phyloP scores from a whole-genome alignment of 2,329 filamentous ascomycete genomes.

The Leptographium flavum region DNA sequence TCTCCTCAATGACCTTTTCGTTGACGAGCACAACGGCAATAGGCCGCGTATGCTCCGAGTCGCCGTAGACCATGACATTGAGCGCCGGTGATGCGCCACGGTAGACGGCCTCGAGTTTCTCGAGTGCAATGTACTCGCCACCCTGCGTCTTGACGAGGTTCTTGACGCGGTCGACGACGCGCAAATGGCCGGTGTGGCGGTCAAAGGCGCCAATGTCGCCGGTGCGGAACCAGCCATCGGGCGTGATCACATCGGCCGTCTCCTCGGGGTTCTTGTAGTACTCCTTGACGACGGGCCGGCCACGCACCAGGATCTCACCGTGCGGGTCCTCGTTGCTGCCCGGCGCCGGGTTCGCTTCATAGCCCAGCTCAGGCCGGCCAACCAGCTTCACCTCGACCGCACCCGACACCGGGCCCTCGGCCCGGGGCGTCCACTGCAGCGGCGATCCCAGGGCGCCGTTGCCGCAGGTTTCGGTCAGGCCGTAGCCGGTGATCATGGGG shows the following conservation, averaged over 20 bases:
- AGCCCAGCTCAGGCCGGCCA: constrained; percentile 78
- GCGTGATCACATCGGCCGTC: constrained; percentile 60
- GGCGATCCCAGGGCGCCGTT: constrained; percentile 76
- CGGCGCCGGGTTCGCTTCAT: constrained; percentile 58
- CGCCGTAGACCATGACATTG: constrained; percentile 81
- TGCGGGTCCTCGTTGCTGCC: constrained; percentile 64
- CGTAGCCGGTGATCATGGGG: constrained; percentile 90
- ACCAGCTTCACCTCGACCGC: constrained; percentile 84
- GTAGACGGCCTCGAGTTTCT: constrained; percentile 90
- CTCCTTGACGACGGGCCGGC: constrained; percentile 55
- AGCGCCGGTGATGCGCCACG: constrained; percentile 63
- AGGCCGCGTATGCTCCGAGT: constrained; percentile 58
- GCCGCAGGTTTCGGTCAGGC: constrained; percentile 82
- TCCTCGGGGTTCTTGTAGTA: constrained; percentile 84
- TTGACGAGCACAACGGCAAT: constrained; percentile 66
- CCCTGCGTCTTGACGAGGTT: constrained; percentile 93
- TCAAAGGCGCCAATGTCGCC: constrained; percentile 92
- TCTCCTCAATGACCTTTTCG: constrained; percentile 45
- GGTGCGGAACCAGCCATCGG: constrained; percentile 93
- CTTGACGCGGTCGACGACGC: constrained; percentile 92
- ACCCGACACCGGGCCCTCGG: constrained; percentile 65
- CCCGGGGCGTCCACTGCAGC: constrained; percentile 62
- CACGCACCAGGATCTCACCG: constrained; percentile 85
- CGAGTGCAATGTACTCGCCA: constrained; percentile 92
- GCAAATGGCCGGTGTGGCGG: constrained; percentile 55